A percentile compares a stretch with the other conserved stretches of the same genome.
These are phyloP conservation scores for Hymenoscyphus linearis DNA, from an alignment of 2,329 filamentous ascomycete species.

Conservation along the genomic window DNA sequence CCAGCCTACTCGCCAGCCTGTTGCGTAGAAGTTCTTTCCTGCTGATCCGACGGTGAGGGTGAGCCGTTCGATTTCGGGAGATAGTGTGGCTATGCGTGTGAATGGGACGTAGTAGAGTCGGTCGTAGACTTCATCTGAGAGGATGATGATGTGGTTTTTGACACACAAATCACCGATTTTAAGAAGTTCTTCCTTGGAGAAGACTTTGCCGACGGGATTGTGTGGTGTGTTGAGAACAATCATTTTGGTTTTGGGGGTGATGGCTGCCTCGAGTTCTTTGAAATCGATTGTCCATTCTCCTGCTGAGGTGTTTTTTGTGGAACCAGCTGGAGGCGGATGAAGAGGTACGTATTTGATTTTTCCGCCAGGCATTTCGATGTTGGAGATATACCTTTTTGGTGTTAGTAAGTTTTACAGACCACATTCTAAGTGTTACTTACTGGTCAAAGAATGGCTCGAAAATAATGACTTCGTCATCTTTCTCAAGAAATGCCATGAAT, in stretches of 20 bases:
- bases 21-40: conserved; percentile 97
- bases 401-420: neutral
- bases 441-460: conserved; percentile 99
- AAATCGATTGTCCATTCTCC: conserved; percentile 87
- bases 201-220: conserved; percentile 96
- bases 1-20: conserved; percentile 94
- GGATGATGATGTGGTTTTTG: conserved; percentile 88
- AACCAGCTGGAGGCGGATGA: conserved; percentile 78
- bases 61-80: conserved; percentile 79
- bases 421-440: conserved; percentile 38
- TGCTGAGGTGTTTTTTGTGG: conserved; percentile 73
- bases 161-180: conserved; percentile 84
- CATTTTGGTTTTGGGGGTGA: conserved; percentile 90
- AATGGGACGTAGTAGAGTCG: conserved; percentile 93
- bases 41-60: conserved; percentile 93
- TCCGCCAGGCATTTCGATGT: conserved; percentile 97
- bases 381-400: conserved; percentile 71
- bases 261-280: conserved; percentile 70
- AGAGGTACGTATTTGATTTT: conserved; percentile 95
- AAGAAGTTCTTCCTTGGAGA: conserved; percentile 75
- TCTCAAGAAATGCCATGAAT: conserved; percentile 96
- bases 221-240: conserved; percentile 83
- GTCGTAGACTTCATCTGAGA: conserved; percentile 92
- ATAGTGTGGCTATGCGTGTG: conserved; percentile 84
- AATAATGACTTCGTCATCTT: conserved; percentile 91